phyloP scores from a whole-genome alignment of 371 early-diverging fungal species.

The Dinochytrium kinnereticum region DNA sequence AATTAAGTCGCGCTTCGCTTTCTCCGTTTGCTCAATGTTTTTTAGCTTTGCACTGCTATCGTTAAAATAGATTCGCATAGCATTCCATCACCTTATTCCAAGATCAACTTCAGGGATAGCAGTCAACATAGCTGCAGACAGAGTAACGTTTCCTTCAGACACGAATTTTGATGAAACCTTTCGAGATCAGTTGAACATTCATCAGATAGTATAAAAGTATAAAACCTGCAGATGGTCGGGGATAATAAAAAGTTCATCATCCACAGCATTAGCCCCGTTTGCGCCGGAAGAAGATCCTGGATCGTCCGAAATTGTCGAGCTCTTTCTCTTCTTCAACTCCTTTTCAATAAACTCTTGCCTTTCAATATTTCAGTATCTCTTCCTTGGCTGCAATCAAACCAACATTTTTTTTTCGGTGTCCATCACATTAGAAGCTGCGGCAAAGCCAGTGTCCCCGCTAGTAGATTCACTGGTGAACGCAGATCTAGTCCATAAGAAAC shows the following conservation, averaged over 20 bases:
- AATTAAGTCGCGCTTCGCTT: conserved; percentile 70
- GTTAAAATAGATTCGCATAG: neutral
- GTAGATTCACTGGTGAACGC: conserved; percentile 15
- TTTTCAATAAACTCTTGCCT: conserved; percentile 84
- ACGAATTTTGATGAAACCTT: conserved; percentile 60
- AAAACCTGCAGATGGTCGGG: conserved; percentile 74
- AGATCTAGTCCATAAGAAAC: conserved; percentile 12
- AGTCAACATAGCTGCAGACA: conserved; percentile 88
- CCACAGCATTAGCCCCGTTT: conserved; percentile 21
- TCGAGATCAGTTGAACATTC: neutral
- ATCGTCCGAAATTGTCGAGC: conserved; percentile 39
- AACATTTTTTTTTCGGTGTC: conserved; percentile 21
- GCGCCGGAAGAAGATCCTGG: too few species aligned
- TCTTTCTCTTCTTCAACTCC: conserved; percentile 69
- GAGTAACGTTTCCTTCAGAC: conserved; percentile 83
- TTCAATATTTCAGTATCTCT: too few species aligned
- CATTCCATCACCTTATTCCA: conserved; percentile 71
- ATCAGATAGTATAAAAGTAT: conserved; percentile 7
- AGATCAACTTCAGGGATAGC: conserved; percentile 94
- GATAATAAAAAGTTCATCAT: conserved; percentile 71
- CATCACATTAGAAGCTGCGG: conserved; percentile 33
- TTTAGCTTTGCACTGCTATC: conserved; percentile 66
- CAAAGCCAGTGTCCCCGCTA: conserved; percentile 12
- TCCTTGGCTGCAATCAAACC: too few species aligned
- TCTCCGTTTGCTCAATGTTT: conserved; percentile 87